Base-by-base conservation (phyloP, 352 stramenopile species). In the Globisporangium mamillatum region DNA sequence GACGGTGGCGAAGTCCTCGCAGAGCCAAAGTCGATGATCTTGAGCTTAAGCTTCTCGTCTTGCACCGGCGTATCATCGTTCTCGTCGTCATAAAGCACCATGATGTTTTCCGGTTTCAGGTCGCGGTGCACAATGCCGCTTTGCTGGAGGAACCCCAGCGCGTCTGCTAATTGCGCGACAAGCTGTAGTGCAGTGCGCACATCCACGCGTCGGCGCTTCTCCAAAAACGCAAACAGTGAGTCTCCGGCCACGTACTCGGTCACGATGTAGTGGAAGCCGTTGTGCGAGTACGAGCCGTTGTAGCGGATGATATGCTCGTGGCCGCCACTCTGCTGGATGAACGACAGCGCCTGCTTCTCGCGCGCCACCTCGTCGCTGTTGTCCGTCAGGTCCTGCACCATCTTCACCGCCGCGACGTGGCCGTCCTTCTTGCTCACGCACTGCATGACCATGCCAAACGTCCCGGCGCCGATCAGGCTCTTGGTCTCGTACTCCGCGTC, bases 21-120 rank as follows among this genome's bases (percentile, higher is more conserved):
- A n/a, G 86, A 93, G 4, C 90, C 90, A 73, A 97, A 95, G 75
- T 97, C 90, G 53, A 95, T 95, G 48, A 97, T 82, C 68, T 97
- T 97, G 61, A 95, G 74, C 29, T 66, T 72, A 0, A 90, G 70
- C 3, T 78, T 61, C 44, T 88, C 69, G 41, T 70, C 69, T 32
- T 58, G 54, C 12, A 50, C 24, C 18, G 14, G 9, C 20, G 16
- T 60, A 14, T 4, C 27, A 4, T 25, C 27, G 5, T 57, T 9
- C 24, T 66, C 56, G 14, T n/a, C 56, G 7, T 38, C 41, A 48
- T 68, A 46, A 16, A 78, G 64, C 1, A 96, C 66, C 78, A 97
- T 91, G 66, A 97, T 79, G 64, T 97, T 97, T 66, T 95, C 90
- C 0, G 90, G 90, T 66, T 97, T 97, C 18, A 97, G 73, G 66